Evolutionary conservation across 495 filamentous ascomycete genomes (phyloP).

Genomic region (Clavariopsis aquatica): DNA sequence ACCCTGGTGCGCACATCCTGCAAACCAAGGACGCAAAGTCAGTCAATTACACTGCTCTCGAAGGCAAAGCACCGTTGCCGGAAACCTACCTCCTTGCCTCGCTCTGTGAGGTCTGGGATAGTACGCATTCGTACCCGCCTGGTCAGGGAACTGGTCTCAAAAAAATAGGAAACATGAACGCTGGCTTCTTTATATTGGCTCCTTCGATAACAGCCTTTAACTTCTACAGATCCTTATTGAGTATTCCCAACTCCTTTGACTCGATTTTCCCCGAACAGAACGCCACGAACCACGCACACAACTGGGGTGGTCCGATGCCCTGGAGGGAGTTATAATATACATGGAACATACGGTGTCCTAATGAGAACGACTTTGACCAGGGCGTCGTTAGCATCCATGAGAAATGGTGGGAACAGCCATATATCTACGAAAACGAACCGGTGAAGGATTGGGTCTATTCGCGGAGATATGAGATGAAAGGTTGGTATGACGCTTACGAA

Average conservation of each 20-base stretch:
- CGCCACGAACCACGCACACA: conserved; percentile 34
- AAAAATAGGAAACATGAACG: conserved; percentile 23
- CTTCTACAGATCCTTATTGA: conserved; percentile 28
- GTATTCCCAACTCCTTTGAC: conserved; percentile 31
- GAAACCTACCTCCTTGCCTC: conserved; percentile 29
- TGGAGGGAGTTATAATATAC: conserved; percentile 19
- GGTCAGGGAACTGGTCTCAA: conserved; percentile 17
- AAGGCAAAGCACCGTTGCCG: conserved; percentile 12
- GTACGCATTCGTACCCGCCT: conserved; percentile 23
- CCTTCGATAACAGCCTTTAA: conserved; percentile 29
- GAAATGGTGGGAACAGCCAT: conserved; percentile 36
- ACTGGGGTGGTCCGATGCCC: conserved; percentile 28
- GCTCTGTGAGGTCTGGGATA: conserved; percentile 16
- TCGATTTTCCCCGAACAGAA: conserved; percentile 33
- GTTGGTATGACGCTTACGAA: conserved; percentile 14
- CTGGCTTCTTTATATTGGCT: conserved; percentile 37
- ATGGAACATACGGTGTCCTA: conserved; percentile 26
- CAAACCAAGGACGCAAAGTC: too few species aligned
- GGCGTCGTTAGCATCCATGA: conserved; percentile 35
- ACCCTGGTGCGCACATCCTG: conserved; percentile 18
- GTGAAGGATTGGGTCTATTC: conserved; percentile 16
- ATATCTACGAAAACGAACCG: conserved; percentile 8
- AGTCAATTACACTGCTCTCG: background rate
- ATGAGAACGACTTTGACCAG: conserved; percentile 30
- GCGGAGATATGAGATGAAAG: conserved; percentile 31